phyloP scores from a whole-genome alignment of 2,329 filamentous ascomycete species.

The Colletotrichum sp. region DNA sequence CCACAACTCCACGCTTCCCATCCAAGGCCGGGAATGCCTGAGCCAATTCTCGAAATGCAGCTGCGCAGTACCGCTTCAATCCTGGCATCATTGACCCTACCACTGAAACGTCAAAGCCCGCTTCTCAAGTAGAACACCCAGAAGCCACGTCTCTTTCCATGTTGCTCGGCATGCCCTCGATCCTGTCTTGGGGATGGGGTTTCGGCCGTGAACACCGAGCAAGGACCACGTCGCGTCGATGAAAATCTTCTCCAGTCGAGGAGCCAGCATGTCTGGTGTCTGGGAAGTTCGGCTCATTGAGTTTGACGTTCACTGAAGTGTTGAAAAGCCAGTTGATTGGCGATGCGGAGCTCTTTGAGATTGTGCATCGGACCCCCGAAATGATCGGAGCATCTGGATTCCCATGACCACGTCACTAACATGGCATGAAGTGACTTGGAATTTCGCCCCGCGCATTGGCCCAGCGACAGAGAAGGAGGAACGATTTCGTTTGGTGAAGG shows the following conservation, averaged over 20 bases:
- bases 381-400: neutral
- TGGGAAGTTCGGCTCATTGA: neutral
- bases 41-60: neutral
- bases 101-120: neutral
- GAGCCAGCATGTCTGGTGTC: neutral
- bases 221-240: neutral
- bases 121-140: neutral
- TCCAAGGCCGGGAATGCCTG: neutral
- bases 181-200: neutral
- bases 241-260: neutral
- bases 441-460: neutral
- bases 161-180: neutral
- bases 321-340: neutral
- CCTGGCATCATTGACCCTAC: neutral
- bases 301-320: too few relatives aligned
- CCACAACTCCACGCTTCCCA: neutral
- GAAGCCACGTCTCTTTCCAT: neutral
- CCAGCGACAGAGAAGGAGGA: neutral
- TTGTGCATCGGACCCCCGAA: neutral
- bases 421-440: neutral
- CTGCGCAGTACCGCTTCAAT: neutral
- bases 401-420: neutral
- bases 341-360: neutral
- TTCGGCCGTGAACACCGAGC: neutral
- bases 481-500: neutral